Conservation (phyloP, 75 land plant species). For the Gnetum montanum region DNA sequence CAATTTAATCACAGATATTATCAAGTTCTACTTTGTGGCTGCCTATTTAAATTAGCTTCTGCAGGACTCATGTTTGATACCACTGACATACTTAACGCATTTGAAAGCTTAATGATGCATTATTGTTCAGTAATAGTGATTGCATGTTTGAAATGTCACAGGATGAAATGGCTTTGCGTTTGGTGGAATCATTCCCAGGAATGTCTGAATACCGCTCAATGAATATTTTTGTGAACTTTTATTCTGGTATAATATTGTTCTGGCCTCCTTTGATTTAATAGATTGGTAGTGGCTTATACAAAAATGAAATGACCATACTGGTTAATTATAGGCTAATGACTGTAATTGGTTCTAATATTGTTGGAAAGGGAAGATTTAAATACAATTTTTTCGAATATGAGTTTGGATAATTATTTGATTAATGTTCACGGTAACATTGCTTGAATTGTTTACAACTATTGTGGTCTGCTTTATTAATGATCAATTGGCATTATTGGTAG, state of each 20-base stretch:
- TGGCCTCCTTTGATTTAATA: not conserved
- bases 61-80: not conserved
- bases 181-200: slow-evolving; percentile 51
- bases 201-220: slow-evolving; percentile 80
- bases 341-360: too few species aligned
- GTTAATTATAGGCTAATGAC: too few species aligned
- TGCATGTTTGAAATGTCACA: slow-evolving; percentile 11
- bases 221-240: slow-evolving; percentile 77
- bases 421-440: too few species aligned
- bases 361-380: too few species aligned
- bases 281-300: too few species aligned
- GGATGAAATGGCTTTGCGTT: slow-evolving; percentile 88
- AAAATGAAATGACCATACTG: too few species aligned
- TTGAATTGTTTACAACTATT: too few species aligned
- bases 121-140: not conserved
- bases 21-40: not conserved
- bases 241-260: slow-evolving; percentile 44
- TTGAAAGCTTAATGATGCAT: not conserved
- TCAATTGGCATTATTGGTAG: too few species aligned
- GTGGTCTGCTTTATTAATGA: too few species aligned
- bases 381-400: too few species aligned
- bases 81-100: not conserved
- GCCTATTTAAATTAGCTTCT: not conserved
- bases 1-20: not conserved
- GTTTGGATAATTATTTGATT: too few species aligned